Base-by-base conservation (phyloP, 495 filamentous ascomycete genomes). In the Hypoxylon trugodes region DNA sequence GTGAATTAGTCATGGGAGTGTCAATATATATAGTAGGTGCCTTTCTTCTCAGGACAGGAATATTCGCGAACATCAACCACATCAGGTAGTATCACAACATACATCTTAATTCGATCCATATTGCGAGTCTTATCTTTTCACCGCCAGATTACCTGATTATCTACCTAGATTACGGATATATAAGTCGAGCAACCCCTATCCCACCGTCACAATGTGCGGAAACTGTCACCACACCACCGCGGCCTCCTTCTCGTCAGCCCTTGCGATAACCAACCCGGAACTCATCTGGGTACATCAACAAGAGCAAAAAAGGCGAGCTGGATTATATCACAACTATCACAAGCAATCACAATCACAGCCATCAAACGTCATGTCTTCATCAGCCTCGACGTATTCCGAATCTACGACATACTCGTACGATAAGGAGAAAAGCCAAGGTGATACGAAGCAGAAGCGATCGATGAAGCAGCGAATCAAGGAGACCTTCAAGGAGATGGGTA, bases 211-310 rank as follows among this genome's bases (percentile, higher is more conserved):
- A 41, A 68, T 68, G 65, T 55, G 60, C 21, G 43, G 37, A 43
- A 21, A 60, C 25, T 59, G 54, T 43, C 52, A 52, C 26, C 24
- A 32, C 12, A 58, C 53, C 19, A 38, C 59, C 9, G 35, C 65
- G 12, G 40, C 42, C 21, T 40, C 54, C 43, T 53, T 60, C 60
- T 59, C 68, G n/a, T 37, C 56, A 13, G 55, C 68, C n/a, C 9
- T 68, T 15, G 58, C 64, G n/a, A 70, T 61, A 10, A 70, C 64
- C 0, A 68, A 70, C 50, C 64, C 59, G 3, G 59, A 45, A 13
- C 59, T 68, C 30, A 32, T 68, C 45, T 68, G 68, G 65, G 22
- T 57, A 2, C 24, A 64, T 19, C 45, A 64, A 0, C 47, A 61
- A 38, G 65, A 70, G 15, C 56, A 70, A 9, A 70, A 70, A 51